phyloP scores from a whole-genome alignment of 345 rosid species.

The Cardamine resedifolia region DNA sequence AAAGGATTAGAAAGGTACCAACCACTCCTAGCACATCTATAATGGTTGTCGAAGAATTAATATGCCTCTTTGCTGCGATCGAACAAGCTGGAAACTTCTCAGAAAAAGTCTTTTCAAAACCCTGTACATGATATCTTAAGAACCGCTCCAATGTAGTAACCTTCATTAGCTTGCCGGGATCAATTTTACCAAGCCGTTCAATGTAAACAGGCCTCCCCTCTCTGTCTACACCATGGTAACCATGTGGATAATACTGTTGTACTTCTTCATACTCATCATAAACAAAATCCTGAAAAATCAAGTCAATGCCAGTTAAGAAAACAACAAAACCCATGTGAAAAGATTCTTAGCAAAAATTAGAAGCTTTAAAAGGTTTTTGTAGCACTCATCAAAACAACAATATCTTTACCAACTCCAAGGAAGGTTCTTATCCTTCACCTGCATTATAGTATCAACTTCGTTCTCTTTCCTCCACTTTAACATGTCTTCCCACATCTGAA shows the following conservation, averaged over 20 bases:
- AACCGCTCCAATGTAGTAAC: conserved; percentile 85
- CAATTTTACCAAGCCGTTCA: conserved; percentile 80
- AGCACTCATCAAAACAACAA: conserved; percentile 23
- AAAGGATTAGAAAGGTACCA: conserved; percentile 10
- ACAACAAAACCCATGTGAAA: conserved; percentile 17
- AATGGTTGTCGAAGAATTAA: conserved; percentile 72
- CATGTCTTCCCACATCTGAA: conserved; percentile 95
- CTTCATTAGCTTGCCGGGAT: conserved; percentile 74
- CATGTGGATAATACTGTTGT: conserved; percentile 83
- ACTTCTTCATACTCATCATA: conserved; percentile 82
- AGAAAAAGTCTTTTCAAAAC: conserved; percentile 82
- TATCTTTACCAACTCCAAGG: conserved; percentile 22
- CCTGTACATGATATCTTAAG: conserved; percentile 85
- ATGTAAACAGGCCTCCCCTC: conserved; percentile 85
- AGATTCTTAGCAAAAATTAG: conserved; percentile 1
- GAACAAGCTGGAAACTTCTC: conserved; percentile 97
- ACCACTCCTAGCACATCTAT: conserved; percentile 94
- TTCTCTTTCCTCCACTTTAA: conserved; percentile 84
- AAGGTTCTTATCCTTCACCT: conserved; percentile 53
- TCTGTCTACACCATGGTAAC: conserved; percentile 95
- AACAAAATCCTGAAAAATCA: conserved; percentile 67
- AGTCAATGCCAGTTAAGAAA: conserved; percentile 21
- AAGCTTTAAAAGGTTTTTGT: not conserved
- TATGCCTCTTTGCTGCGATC: conserved; percentile 73
- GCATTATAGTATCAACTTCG: conserved; percentile 68